Percentiles rank a stretch among this genome's conserved stretches.
Evolutionary conservation across 2,329 filamentous ascomycete genomes (phyloP).

Genomic region (Botrytis elliptica): DNA sequence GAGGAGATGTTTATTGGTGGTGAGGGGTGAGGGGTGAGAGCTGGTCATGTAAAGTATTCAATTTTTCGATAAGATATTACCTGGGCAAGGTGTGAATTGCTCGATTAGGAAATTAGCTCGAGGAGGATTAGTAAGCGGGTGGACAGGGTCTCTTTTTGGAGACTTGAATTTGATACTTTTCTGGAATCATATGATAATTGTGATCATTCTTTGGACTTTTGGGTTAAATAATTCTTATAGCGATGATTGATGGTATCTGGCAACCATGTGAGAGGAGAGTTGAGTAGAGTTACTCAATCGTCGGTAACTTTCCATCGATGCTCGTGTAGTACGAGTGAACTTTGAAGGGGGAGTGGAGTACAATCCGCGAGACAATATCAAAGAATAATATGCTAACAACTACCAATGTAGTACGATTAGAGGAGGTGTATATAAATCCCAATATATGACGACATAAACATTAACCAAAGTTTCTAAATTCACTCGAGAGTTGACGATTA

Average conservation of each 20-base stretch:
- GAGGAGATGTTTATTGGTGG: neutral
- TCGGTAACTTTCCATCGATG: neutral
- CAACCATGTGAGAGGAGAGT: no score
- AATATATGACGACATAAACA: neutral
- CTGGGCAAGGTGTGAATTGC: neutral
- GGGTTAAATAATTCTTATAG: neutral
- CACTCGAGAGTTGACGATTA: neutral
- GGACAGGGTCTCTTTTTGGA: neutral
- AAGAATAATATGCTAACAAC: neutral
- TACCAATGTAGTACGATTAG: neutral
- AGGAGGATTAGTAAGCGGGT: neutral
- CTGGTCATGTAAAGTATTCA: neutral
- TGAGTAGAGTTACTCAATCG: neutral
- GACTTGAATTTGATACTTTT: neutral
- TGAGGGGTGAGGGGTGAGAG: neutral
- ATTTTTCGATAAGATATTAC: slow-evolving; percentile 7
- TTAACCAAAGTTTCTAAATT: neutral
- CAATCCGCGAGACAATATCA: neutral
- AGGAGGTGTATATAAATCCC: no score
- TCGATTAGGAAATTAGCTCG: slow-evolving; percentile 19
- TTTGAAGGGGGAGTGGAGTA: neutral
- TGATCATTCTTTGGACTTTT: neutral
- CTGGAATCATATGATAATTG: neutral
- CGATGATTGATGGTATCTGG: neutral
- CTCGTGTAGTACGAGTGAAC: neutral